Evolutionary conservation across 2,329 filamentous ascomycete species (phyloP).

Genomic region (Gnomoniopsis smithogilvyi): DNA sequence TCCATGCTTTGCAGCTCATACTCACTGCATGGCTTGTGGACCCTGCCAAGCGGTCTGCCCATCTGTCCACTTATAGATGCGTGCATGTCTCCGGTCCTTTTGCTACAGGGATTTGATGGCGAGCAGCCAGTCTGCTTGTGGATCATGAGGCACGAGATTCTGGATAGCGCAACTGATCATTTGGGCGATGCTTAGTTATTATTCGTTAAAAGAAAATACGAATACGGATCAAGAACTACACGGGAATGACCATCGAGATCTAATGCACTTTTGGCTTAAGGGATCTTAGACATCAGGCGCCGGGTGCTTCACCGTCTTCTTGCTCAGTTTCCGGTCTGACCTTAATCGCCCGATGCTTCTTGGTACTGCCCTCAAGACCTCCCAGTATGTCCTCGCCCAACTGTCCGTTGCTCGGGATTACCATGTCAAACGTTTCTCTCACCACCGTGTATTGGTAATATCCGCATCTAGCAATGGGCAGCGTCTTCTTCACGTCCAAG

Average conservation of each 20-base stretch:
- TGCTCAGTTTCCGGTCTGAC: background rate
- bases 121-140: no score
- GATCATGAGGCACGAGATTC: no score
- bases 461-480: slow-evolving; percentile 58
- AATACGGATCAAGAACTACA: background rate
- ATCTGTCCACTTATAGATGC: no score
- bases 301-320: background rate
- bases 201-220: no score
- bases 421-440: slow-evolving; percentile 57
- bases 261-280: background rate
- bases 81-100: no score
- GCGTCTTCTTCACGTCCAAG: slow-evolving; percentile 53
- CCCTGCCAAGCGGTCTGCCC: no score
- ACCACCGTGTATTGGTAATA: slow-evolving; percentile 59
- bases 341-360: slow-evolving; percentile 1
- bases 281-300: background rate
- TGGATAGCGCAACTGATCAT: no score
- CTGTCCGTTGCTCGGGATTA: slow-evolving; percentile 32
- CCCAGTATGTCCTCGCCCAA: slow-evolving; percentile 18
- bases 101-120: no score
- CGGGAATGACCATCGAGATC: background rate
- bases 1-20: no score
- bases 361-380: slow-evolving; percentile 19
- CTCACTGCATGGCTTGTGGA: no score
- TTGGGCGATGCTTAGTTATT: no score